Conservation (phyloP, 345 rosid genomes). For the Hirschfeldia incana region DNA sequence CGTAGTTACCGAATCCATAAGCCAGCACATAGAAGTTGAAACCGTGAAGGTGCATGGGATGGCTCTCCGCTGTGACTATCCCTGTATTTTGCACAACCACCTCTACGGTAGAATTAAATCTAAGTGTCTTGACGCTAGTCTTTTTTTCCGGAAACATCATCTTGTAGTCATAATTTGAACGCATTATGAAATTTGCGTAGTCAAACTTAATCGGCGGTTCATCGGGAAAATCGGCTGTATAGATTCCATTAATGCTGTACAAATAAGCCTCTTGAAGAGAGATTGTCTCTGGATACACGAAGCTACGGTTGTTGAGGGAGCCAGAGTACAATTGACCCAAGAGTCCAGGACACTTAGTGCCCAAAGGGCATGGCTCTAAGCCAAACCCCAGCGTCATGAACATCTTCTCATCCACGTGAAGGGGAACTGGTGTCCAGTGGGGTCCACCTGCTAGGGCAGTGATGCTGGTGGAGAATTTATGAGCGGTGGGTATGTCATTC, state of each 20-base stretch:
- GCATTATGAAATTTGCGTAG: conserved; percentile 43
- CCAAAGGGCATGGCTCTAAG: conserved; percentile 43
- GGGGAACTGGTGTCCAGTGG: conserved; percentile 66
- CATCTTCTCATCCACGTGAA: conserved; percentile 63
- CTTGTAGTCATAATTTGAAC: not conserved
- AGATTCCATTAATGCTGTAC: conserved; percentile 51
- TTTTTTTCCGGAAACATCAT: conserved; percentile 49
- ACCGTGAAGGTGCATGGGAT: conserved; percentile 88
- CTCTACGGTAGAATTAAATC: conserved; percentile 65
- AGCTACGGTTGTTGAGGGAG: conserved; percentile 69
- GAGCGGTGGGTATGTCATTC: conserved; percentile 54
- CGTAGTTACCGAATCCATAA: conserved; percentile 80
- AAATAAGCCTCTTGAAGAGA: conserved; percentile 59
- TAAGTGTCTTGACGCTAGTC: conserved; percentile 57
- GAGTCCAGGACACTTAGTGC: conserved; percentile 44
- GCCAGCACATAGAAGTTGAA: conserved; percentile 70
- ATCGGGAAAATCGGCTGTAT: conserved; percentile 60
- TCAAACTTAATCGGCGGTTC: conserved; percentile 55
- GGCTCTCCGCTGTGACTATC: conserved; percentile 52
- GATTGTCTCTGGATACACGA: conserved; percentile 38
- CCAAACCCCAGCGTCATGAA: conserved; percentile 57
- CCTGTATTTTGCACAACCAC: conserved; percentile 71
- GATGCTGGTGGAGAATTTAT: conserved; percentile 54
- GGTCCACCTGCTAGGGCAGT: conserved; percentile 50
- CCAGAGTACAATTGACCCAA: conserved; percentile 41